phyloP scores from a whole-genome alignment of 331 rosid species.

The Quercus tomentella region DNA sequence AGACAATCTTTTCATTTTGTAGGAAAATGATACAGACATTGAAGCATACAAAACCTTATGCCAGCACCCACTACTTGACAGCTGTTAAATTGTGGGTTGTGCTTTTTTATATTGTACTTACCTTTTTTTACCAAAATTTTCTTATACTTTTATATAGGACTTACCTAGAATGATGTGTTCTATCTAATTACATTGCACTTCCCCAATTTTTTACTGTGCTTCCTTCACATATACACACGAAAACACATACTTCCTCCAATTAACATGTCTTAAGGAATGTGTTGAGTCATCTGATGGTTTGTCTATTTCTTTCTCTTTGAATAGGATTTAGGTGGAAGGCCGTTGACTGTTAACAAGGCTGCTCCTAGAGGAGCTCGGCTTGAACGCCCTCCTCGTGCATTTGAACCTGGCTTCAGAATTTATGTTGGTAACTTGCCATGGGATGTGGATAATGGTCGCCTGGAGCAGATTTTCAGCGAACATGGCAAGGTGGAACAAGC shows the following conservation, averaged over 20 bases:
- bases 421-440: constrained; percentile 97
- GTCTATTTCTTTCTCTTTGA: not conserved
- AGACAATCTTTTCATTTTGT: not conserved
- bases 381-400: constrained; percentile 57
- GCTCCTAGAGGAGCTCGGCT: constrained; percentile 73
- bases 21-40: not conserved
- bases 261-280: not conserved
- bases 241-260: not conserved
- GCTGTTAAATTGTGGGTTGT: not conserved
- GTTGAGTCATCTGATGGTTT: constrained; percentile 1
- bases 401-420: constrained; percentile 42
- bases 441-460: constrained; percentile 65
- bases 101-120: not conserved
- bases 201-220: not conserved
- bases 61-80: not conserved
- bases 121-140: not conserved
- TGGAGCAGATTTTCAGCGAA: constrained; percentile 78
- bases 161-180: not conserved
- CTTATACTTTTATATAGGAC: not conserved
- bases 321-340: constrained; percentile 79
- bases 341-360: constrained; percentile 89
- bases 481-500: constrained; percentile 80
- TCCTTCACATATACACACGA: not conserved
- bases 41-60: not conserved
- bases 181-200: not conserved